These are phyloP conservation scores for Ceratocystis destructans DNA, from an alignment of 2,329 filamentous ascomycete species.

Conservation along the genomic window DNA sequence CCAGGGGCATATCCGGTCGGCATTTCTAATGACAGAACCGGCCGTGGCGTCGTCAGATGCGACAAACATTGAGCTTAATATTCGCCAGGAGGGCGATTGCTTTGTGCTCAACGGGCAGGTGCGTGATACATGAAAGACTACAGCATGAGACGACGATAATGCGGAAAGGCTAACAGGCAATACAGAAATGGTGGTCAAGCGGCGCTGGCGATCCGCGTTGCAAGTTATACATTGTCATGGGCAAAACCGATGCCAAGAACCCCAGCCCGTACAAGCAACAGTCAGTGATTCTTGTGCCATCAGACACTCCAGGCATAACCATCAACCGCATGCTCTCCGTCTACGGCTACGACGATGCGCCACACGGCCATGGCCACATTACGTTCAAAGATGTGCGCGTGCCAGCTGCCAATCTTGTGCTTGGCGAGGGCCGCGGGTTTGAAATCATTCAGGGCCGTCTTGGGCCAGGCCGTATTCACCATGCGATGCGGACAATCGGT, in stretches of 20 bases:
- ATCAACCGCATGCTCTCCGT: conserved; percentile 87
- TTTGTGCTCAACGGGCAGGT: conserved; percentile 83
- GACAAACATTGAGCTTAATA: conserved; percentile 77
- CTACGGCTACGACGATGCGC: conserved; percentile 96
- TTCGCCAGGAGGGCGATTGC: conserved; percentile 68
- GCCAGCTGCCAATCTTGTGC: conserved; percentile 67
- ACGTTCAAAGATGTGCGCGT: conserved; percentile 82
- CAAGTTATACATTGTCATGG: conserved; percentile 91
- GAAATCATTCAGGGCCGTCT: conserved; percentile 97
- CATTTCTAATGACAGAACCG: conserved; percentile 90
- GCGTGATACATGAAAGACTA: conserved; percentile 19
- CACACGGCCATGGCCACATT: conserved; percentile 91
- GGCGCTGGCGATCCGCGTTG: conserved; percentile 88
- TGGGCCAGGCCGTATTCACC: conserved; percentile 90
- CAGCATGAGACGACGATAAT: neutral
- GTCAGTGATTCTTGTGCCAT: conserved; percentile 80
- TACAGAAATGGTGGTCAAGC: conserved; percentile 96
- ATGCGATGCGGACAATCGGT: conserved; percentile 91
- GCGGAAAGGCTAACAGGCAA: conserved; percentile 10
- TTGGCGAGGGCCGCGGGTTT: conserved; percentile 87
- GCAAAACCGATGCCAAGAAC: conserved; percentile 70
- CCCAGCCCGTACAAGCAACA: conserved; percentile 74
- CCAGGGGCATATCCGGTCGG: conserved; percentile 72
- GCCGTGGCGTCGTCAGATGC: conserved; percentile 81
- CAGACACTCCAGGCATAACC: conserved; percentile 69